Percentiles rank a stretch among this genome's conserved stretches.
These are phyloP conservation scores for Pelargonium myrrhifolium DNA, from an alignment of 441 rosid genomes.

Conservation along the genomic window DNA sequence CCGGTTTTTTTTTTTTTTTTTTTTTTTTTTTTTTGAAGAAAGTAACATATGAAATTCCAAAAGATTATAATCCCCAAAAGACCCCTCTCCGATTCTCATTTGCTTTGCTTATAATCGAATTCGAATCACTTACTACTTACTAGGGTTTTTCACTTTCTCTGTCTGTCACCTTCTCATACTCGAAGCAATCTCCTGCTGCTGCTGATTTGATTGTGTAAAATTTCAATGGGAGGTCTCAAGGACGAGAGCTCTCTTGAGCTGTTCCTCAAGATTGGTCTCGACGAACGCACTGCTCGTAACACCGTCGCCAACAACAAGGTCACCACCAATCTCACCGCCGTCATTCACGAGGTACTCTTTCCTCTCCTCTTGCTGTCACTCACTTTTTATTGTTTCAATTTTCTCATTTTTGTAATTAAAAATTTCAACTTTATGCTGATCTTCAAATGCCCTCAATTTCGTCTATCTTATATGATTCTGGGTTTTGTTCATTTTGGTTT, in stretches of 20 bases:
- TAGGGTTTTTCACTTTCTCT: too few species aligned
- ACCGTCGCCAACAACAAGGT: conserved; percentile 75
- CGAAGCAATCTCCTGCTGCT: too few species aligned
- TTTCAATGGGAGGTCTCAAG: conserved; percentile 15
- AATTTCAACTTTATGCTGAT: neutral
- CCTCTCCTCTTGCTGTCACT: neutral
- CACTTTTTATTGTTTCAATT: neutral
- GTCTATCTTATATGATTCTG: neutral
- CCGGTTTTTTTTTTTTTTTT: too few species aligned
- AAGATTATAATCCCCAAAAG: too few species aligned
- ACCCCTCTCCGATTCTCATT: too few species aligned
- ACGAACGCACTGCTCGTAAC: conserved; percentile 69
- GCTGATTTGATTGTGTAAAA: neutral
- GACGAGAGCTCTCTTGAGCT: conserved; percentile 49
- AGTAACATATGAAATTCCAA: too few species aligned
- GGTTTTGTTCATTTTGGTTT: conserved; percentile 8
- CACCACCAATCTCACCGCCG: conserved; percentile 66
- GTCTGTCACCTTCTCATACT: too few species aligned
- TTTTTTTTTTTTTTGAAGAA: too few species aligned
- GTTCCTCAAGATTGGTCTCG: conserved; percentile 75
- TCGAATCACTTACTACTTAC: too few species aligned
- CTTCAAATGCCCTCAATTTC: conserved; percentile 3
- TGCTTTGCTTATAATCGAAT: too few species aligned
- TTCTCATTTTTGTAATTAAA: neutral
- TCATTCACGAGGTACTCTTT: conserved; percentile 63